Evolutionary conservation across 257 asterid species (phyloP).

Genomic region (Leonotis leonurus): DNA sequence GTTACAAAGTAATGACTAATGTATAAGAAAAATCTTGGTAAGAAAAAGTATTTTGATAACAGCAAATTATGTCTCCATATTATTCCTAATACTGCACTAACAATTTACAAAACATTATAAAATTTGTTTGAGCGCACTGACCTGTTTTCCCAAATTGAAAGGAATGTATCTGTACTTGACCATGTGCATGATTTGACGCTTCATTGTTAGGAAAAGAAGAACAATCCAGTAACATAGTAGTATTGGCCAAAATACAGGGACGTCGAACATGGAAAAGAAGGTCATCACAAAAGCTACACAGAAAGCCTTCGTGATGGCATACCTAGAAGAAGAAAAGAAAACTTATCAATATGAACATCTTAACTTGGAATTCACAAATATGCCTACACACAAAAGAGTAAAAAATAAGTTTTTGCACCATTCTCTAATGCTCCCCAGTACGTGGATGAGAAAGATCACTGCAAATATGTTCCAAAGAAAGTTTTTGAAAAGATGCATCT

Average conservation of each 20-base stretch:
- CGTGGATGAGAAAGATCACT: not conserved
- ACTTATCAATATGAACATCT: not conserved
- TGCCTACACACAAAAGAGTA: not conserved
- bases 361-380: not conserved
- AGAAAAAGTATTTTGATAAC: not conserved
- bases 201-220: constrained; percentile 82
- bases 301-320: constrained; percentile 85
- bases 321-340: constrained; percentile 41
- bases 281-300: constrained; percentile 77
- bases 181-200: constrained; percentile 86
- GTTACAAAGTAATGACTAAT: constrained; percentile 22
- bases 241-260: constrained; percentile 95
- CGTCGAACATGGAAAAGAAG: constrained; percentile 79
- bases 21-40: not conserved
- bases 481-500: not conserved
- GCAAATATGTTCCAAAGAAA: not conserved
- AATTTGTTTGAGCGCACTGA: constrained; percentile 15
- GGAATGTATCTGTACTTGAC: constrained; percentile 81
- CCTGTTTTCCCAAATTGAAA: constrained; percentile 82
- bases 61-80: not conserved
- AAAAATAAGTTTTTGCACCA: not conserved
- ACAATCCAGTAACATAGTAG: constrained; percentile 80
- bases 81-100: not conserved
- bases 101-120: not conserved
- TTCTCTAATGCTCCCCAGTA: not conserved